Base-by-base conservation (phyloP, 2,329 filamentous ascomycete species). In the Endothia cerciana region DNA sequence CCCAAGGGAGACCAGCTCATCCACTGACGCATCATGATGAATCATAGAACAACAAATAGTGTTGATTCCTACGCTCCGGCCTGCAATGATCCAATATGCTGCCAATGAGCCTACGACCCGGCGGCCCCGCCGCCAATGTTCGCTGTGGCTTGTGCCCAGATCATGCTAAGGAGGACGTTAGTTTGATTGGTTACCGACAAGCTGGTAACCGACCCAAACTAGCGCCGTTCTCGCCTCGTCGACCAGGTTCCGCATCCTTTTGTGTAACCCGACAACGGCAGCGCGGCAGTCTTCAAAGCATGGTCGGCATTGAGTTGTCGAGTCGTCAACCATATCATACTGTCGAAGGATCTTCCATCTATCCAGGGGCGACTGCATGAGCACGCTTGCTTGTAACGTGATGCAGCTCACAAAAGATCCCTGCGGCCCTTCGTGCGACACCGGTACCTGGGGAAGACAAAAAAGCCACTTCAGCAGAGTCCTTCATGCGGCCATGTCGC, bases 101-200 rank as follows among this genome's bases (percentile, higher is more conserved):
- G 59, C 43, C 58, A 55, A 60, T 55, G 25, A 36, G 38, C 38
- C 28, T 33, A 33, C 36, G 58, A 57, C 40, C 36, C 62, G 57
- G 59, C 62, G 47, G 65, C 47, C 55, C 55, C 55, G 43, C 55
- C 22, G 17, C 22, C 28, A 25, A 60, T 41, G 53, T 60, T 62
- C 41, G 45, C 62, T 33, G 45, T 45, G 49, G 25, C 17, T 59
- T 45, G 41, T 58, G 55, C 55, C 55, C 49, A 62, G 51, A n/a
- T 19, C 38, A 15, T 45, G 56, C 53, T 38, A 15, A 51, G 45
- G n/a, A n/a, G 38, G 17, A n/a, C 25, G 56, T 38, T 45, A 28
- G 36, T 40, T 45, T 55, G 64, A 53, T 59, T 60, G 57, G 64
- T 51, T 68, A 68, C 66, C 66, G 53, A 61, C 64, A 45, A 30